Percentiles rank a stretch among this genome's conserved stretches.
Evolutionary conservation across 2,329 filamentous ascomycete species (phyloP).

Genomic region (Truncatella angustata): DNA sequence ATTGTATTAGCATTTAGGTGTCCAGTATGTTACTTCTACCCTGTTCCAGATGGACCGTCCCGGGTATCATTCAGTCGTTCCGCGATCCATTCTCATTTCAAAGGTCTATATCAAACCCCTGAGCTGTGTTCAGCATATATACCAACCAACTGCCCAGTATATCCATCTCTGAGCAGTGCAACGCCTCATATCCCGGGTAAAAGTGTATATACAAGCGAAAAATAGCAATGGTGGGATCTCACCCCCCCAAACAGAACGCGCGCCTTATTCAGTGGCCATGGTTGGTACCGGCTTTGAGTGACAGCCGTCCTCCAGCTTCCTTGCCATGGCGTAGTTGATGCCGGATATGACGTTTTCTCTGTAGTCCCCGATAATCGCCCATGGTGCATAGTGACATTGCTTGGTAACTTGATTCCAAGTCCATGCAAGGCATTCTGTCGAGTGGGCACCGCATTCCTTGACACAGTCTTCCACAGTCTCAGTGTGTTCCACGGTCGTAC

Average conservation of each 20-base stretch:
- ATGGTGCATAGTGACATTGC: constrained; percentile 46
- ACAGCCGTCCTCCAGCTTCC: constrained; percentile 22
- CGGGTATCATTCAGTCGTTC: constrained; percentile 7
- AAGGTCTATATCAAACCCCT: constrained; percentile 1
- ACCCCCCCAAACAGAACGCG: too few species aligned
- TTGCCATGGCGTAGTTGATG: constrained; percentile 31
- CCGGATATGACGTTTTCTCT: constrained; percentile 34
- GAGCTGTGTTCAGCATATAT: neutral
- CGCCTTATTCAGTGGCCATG: neutral
- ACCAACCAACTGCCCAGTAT: neutral
- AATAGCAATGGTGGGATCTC: too few species aligned
- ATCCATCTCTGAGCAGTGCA: neutral
- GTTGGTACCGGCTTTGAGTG: constrained; percentile 17
- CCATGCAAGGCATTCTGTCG: constrained; percentile 49
- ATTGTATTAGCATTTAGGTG: constrained; percentile 2
- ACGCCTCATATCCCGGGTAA: constrained; percentile 1
- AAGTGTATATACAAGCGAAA: constrained; percentile 2
- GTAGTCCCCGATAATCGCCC: constrained; percentile 45
- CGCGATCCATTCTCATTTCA: neutral
- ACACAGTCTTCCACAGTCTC: constrained; percentile 41
- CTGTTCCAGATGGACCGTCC: neutral
- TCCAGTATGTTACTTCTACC: neutral
- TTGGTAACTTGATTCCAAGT: constrained; percentile 40
- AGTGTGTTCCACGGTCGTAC: constrained; percentile 35
- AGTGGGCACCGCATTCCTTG: constrained; percentile 37